These are phyloP conservation scores for Apiospora hydei DNA, from an alignment of 2,329 filamentous ascomycete species.

Conservation along the genomic window DNA sequence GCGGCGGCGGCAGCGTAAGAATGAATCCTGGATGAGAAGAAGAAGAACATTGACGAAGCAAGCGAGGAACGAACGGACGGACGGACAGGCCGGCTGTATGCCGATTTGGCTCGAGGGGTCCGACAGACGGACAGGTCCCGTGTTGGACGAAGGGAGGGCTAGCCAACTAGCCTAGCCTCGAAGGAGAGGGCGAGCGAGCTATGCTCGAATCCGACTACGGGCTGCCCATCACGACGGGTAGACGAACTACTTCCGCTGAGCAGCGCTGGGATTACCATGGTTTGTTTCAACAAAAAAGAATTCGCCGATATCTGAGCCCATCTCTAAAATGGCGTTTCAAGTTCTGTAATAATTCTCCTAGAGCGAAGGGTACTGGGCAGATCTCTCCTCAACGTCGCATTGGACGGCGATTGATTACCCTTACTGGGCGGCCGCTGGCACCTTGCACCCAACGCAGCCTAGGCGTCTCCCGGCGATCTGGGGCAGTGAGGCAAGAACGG, in stretches of 20 bases:
- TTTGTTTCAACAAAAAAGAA: constrained; percentile 9
- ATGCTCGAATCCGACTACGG: constrained; percentile 10
- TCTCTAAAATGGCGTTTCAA: constrained; percentile 10
- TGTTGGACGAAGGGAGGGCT: constrained; percentile 1
- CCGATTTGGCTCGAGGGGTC: neutral
- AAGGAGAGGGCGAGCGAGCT: neutral
- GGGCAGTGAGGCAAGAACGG: constrained; percentile 1
- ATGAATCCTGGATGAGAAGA: constrained; percentile 21
- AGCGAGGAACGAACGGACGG: neutral
- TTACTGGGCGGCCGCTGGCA: neutral
- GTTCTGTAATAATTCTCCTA: constrained; percentile 21
- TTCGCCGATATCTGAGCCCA: constrained; percentile 16
- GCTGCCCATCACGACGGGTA: constrained; percentile 12
- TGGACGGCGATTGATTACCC: neutral
- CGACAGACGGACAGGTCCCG: constrained; percentile 1
- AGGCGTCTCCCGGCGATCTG: constrained; percentile 11
- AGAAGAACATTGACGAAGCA: constrained; percentile 24
- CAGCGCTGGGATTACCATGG: constrained; percentile 20
- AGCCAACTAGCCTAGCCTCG: neutral
- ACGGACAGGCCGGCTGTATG: neutral
- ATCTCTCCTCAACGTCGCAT: constrained; percentile 2
- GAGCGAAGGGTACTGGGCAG: neutral
- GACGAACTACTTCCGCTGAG: constrained; percentile 12
- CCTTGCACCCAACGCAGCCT: neutral
- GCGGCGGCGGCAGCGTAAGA: neutral